Conservation (phyloP, 345 rosid species). For the Pistacia vera region DNA sequence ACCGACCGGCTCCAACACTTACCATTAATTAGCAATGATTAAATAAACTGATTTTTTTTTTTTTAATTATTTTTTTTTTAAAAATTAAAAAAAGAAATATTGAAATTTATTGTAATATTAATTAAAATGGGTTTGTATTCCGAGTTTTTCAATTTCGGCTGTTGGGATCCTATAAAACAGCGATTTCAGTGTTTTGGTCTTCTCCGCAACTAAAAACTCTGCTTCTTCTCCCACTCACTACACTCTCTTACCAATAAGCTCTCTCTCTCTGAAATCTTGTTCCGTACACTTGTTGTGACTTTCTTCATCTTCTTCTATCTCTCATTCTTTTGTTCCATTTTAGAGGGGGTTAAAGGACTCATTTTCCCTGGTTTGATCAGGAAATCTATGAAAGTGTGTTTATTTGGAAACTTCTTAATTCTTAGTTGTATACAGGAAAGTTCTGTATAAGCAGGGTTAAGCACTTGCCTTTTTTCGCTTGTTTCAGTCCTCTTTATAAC, state of each 20-base stretch:
- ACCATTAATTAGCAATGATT: not conserved
- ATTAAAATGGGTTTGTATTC: not conserved
- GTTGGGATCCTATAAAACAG: conserved; percentile 64
- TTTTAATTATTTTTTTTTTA: too few species aligned
- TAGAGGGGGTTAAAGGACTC: too few species aligned
- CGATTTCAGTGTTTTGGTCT: conserved; percentile 37
- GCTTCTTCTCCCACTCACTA: not conserved
- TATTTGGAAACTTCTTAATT: not conserved
- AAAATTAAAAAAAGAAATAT: not conserved
- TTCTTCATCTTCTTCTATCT: not conserved
- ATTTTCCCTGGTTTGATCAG: not conserved
- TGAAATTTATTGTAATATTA: not conserved
- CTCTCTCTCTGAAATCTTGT: not conserved
- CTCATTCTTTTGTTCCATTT: not conserved
- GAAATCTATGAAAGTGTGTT: not conserved
- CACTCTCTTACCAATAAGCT: not conserved
- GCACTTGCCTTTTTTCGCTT: not conserved
- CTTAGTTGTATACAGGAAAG: not conserved
- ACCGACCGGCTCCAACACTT: conserved; percentile 3
- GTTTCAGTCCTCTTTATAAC: not conserved
- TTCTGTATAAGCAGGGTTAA: not conserved
- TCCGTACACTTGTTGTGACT: not conserved
- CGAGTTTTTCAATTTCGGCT: conserved; percentile 39
- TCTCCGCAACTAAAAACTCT: conserved; percentile 29
- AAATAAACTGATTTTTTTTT: not conserved